Percentiles rank a stretch among this genome's conserved stretches.
phyloP scores from a whole-genome alignment of 2,329 filamentous ascomycete genomes.

The Epichloe sp. region DNA sequence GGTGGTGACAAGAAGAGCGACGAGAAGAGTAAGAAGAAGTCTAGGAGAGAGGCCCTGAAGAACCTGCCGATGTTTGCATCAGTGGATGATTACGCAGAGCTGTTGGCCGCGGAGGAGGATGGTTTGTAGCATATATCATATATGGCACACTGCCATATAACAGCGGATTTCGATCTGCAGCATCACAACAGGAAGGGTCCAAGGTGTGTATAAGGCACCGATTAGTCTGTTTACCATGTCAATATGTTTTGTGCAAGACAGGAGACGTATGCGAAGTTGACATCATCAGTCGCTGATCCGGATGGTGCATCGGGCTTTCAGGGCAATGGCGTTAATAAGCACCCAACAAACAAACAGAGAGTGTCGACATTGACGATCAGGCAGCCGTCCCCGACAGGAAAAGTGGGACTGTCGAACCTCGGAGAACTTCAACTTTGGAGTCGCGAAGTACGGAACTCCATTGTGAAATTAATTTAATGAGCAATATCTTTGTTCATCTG shows the following conservation, averaged over 20 bases:
- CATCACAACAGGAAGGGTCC: background rate
- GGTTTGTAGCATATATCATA: slow-evolving; percentile 15
- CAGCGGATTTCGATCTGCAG: background rate
- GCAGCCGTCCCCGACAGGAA: background rate
- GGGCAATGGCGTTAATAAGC: too few relatives aligned
- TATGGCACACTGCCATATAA: background rate
- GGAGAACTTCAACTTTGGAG: background rate
- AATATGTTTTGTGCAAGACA: too few relatives aligned
- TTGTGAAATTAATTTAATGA: too few relatives aligned
- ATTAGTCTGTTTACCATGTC: too few relatives aligned
- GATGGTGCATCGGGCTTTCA: too few relatives aligned
- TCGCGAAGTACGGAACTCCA: too few relatives aligned
- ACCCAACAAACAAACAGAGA: too few relatives aligned
- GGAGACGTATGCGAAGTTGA: too few relatives aligned
- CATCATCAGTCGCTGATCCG: too few relatives aligned
- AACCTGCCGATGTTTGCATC: slow-evolving; percentile 86
- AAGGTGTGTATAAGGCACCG: background rate
- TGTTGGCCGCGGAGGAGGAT: slow-evolving; percentile 62
- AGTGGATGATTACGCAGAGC: slow-evolving; percentile 80
- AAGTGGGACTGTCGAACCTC: slow-evolving; percentile 2
- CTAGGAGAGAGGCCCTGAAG: slow-evolving; percentile 75
- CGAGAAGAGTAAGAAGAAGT: slow-evolving; percentile 26
- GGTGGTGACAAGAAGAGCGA: slow-evolving; percentile 52
- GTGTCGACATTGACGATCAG: background rate
- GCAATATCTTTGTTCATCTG: background rate